A percentile compares a stretch with the other conserved stretches of the same genome.
phyloP scores from a whole-genome alignment of 2,329 filamentous ascomycete genomes.

The Trichophyton rubrum region DNA sequence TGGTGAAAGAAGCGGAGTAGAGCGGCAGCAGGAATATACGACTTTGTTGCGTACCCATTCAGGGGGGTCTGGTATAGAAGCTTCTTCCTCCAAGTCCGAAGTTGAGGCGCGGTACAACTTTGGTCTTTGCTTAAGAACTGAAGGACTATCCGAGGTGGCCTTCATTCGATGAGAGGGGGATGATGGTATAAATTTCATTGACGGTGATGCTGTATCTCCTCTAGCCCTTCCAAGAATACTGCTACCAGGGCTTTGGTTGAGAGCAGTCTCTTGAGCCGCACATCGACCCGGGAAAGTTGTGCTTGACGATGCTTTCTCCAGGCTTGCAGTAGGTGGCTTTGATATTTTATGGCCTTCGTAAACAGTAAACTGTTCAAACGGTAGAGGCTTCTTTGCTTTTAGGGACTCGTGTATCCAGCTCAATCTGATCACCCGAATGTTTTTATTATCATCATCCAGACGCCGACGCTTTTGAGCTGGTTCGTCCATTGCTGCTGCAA shows the following conservation, averaged over 20 bases:
- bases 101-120: conserved; percentile 57
- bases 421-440: conserved; percentile 38
- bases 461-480: conserved; percentile 22
- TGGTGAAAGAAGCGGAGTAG: conserved; percentile 54
- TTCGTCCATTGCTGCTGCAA: conserved; percentile 2
- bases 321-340: conserved; percentile 2
- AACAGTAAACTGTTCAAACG: conserved; percentile 39
- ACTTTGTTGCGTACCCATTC: conserved; percentile 53
- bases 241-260: conserved; percentile 9
- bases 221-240: conserved; percentile 44
- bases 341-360: conserved; percentile 33
- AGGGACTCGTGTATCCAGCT: conserved; percentile 44
- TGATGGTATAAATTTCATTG: conserved; percentile 4
- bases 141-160: conserved; percentile 10
- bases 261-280: neutral
- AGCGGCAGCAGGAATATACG: conserved; percentile 68
- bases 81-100: conserved; percentile 56
- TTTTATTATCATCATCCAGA: conserved; percentile 8
- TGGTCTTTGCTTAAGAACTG: conserved; percentile 23
- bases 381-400: conserved; percentile 30
- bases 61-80: conserved; percentile 52
- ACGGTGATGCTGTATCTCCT: conserved; percentile 30
- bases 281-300: conserved; percentile 2
- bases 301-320: conserved; percentile 8
- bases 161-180: neutral